These are phyloP conservation scores for Magnolia sinica DNA, from an alignment of 164 flowering plant species.

Conservation along the genomic window DNA sequence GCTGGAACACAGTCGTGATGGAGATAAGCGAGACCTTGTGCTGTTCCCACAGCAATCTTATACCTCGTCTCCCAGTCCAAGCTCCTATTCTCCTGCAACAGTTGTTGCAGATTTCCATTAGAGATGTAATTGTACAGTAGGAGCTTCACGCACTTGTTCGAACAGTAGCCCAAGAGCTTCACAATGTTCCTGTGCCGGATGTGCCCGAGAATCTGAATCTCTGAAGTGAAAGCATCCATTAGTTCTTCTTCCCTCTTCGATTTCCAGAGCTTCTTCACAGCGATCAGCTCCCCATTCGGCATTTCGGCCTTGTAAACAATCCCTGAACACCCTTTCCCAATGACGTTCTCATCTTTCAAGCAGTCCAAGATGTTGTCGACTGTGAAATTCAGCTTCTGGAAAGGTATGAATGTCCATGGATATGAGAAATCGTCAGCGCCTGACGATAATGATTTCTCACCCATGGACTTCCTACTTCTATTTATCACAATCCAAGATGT, in stretches of 20 bases:
- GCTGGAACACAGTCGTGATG: slow-evolving; percentile 82
- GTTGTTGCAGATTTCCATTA: slow-evolving; percentile 69
- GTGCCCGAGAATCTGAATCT: slow-evolving; percentile 72
- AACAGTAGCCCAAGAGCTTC: slow-evolving; percentile 70
- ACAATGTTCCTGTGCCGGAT: slow-evolving; percentile 80
- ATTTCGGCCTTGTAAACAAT: slow-evolving; percentile 85
- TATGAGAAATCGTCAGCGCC: slow-evolving; percentile 82
- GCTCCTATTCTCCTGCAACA: slow-evolving; percentile 53
- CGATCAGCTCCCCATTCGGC: slow-evolving; percentile 83
- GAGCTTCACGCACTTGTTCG: slow-evolving; percentile 60
- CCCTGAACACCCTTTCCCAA: slow-evolving; percentile 96
- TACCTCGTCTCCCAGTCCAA: slow-evolving; percentile 84
- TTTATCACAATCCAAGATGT: slow-evolving; percentile 61
- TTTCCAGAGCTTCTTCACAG: slow-evolving; percentile 94
- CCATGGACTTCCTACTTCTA: slow-evolving; percentile 44
- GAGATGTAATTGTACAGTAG: slow-evolving; percentile 62
- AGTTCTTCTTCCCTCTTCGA: slow-evolving; percentile 59
- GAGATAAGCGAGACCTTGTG: slow-evolving; percentile 80
- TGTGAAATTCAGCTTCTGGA: slow-evolving; percentile 73
- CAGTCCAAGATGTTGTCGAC: slow-evolving; percentile 75
- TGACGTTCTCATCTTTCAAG: slow-evolving; percentile 72
- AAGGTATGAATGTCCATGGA: slow-evolving; percentile 97
- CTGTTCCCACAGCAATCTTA: slow-evolving; percentile 73
- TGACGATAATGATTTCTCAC: slow-evolving; percentile 45
- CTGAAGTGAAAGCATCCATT: slow-evolving; percentile 63